A percentile compares a stretch with the other conserved stretches of the same genome.
Conservation (phyloP, 805 yeast species). For the Ogataea ramenticola region DNA sequence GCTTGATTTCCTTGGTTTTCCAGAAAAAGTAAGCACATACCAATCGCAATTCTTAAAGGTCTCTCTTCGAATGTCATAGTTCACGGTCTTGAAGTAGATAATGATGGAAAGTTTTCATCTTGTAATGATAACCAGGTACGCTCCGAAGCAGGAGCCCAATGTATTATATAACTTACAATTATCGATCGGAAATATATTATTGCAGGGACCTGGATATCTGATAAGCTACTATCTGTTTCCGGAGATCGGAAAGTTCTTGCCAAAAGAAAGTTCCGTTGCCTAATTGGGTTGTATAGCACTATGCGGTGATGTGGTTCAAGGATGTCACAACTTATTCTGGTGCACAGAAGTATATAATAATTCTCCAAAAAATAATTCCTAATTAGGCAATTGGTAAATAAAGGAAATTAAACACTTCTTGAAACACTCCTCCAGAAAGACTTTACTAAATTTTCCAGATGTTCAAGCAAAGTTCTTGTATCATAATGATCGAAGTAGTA, state of each 20-base stretch:
- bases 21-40: not conserved
- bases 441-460: not conserved
- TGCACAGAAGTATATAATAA: not conserved
- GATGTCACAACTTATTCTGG: no score
- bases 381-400: not conserved
- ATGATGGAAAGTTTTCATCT: no score
- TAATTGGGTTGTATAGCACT: no score
- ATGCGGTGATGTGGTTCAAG: no score
- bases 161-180: no score
- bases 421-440: not conserved
- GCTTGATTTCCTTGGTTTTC: no score
- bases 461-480: not conserved
- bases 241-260: not conserved
- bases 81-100: no score
- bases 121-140: not conserved
- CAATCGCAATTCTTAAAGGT: not conserved
- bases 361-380: no score
- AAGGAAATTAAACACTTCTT: not conserved
- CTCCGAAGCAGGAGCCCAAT: not conserved
- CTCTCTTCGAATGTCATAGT: not conserved
- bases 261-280: not conserved
- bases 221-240: not conserved
- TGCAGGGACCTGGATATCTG: not conserved
- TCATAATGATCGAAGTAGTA: not conserved
- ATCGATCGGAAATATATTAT: not conserved